phyloP scores from a whole-genome alignment of 768 basidiomycete species.

The Rossbeevera mucosa region DNA sequence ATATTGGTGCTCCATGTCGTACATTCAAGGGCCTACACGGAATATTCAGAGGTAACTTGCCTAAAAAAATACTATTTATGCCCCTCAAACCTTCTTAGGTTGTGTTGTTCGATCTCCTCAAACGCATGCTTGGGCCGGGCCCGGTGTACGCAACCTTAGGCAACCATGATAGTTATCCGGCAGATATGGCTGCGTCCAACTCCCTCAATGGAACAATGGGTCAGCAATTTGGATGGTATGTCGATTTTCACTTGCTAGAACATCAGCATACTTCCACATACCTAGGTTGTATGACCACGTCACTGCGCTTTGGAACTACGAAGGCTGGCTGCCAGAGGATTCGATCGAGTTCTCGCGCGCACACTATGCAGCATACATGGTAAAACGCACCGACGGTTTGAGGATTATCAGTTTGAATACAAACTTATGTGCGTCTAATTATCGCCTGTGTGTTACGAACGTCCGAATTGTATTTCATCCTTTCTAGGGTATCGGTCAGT shows the following conservation, averaged over 20 bases:
- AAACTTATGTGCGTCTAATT: conserved; percentile 55
- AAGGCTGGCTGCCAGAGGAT: conserved; percentile 61
- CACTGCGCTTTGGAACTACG: conserved; percentile 63
- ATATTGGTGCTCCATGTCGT: neutral
- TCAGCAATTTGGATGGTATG: conserved; percentile 62
- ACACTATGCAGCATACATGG: conserved; percentile 73
- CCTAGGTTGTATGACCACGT: conserved; percentile 75
- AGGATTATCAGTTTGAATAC: conserved; percentile 74
- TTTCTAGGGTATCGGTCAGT: conserved; percentile 32
- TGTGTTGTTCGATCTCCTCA: conserved; percentile 63
- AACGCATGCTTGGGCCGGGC: conserved; percentile 53
- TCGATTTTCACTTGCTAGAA: neutral
- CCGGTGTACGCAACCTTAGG: conserved; percentile 75
- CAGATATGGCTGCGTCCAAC: conserved; percentile 57
- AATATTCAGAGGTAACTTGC: conserved; percentile 54
- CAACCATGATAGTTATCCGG: conserved; percentile 68
- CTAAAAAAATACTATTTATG: neutral
- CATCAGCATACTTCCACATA: neutral
- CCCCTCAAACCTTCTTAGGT: conserved; percentile 37
- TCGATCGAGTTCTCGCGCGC: conserved; percentile 54
- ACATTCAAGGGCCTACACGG: conserved; percentile 47
- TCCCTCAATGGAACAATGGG: conserved; percentile 51
- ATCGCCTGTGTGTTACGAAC: neutral
- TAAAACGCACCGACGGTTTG: conserved; percentile 59
- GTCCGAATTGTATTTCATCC: neutral